Evolutionary conservation across 345 rosid genomes (phyloP).

Genomic region (Crucihimalaya himalaica): DNA sequence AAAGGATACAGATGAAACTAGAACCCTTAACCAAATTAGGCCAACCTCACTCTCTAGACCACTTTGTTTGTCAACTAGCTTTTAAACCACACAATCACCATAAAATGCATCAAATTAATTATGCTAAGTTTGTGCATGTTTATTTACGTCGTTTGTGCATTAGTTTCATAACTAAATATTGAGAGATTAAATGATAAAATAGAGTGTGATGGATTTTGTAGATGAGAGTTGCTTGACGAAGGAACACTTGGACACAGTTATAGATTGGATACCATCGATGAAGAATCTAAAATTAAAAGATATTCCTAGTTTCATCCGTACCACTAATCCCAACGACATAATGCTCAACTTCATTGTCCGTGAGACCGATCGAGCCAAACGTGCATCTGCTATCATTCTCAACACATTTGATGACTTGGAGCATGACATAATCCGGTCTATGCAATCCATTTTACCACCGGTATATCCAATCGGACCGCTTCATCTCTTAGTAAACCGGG

Average conservation of each 20-base stretch:
- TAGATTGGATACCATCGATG: background rate
- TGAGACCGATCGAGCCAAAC: constrained; percentile 16
- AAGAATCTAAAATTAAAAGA: background rate
- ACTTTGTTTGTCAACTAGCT: background rate
- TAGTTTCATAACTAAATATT: background rate
- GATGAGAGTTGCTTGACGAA: background rate
- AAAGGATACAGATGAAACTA: background rate
- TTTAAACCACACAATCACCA: background rate
- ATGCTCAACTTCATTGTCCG: constrained; percentile 33
- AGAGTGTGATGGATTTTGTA: background rate
- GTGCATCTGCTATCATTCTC: constrained; percentile 37
- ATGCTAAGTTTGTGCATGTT: background rate
- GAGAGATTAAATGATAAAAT: background rate
- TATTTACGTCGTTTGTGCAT: too few species aligned
- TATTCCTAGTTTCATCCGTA: background rate
- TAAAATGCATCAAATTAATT: background rate
- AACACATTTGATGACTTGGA: constrained; percentile 45
- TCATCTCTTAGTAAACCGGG: constrained; percentile 2
- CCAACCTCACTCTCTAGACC: background rate
- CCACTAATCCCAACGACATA: constrained; percentile 37
- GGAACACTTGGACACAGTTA: background rate
- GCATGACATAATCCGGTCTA: constrained; percentile 27
- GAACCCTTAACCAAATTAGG: background rate
- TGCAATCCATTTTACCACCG: constrained; percentile 31
- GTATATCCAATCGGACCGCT: constrained; percentile 30